Evolutionary conservation across 768 basidiomycete species (phyloP), one percentile per base, ranked within the genome.

Genomic region (Amanita pseudoporphyria): DNA sequence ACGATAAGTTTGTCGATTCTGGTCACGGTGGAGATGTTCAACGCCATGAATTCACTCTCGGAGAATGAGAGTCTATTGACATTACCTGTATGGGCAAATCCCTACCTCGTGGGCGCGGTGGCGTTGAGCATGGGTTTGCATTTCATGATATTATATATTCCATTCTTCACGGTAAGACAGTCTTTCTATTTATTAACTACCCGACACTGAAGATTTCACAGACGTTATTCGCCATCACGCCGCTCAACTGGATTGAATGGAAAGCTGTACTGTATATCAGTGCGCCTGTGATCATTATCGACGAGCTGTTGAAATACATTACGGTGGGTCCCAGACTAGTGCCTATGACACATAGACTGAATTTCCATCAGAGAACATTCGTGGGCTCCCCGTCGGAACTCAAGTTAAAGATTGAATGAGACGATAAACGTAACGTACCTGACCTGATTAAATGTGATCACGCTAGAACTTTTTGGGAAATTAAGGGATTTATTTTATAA

Each of bases 1-100:
- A 99, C 95, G 18, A 90, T 98, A 77, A 94, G 90, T 55, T 71
- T 99, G 30, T 97, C 95, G 22, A 92, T 98, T 60, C 77, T 99
- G 43, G 95, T 99, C 49, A 93, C 85, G 2, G 82, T 95, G 47
- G 91, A 95, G 68, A 95, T 95, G 91, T 92, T 92, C 73, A 95
- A 95, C 66, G 91, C 90, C 31, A 91, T 93, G 86, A 98, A 98
- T 68, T 97, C 94, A 50, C 73, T 99, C 19, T 95, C 92, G 16
- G 95, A 99, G 69, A 97, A 96, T 66, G 95, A 97, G 71, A 90
- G 87, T 53, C 67, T 99, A 53, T 68, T 99, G 45, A 76, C 77
- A 28, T 70, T 99, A 38, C 95, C 95, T 2, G 65, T 96, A 19
- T 99, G 95, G 95, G 85, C 82, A 67, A 99, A 99, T 65, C 82